These are phyloP conservation scores for Raphanus hybrid DNA, from an alignment of 441 rosid genomes.

Conservation along the genomic window DNA sequence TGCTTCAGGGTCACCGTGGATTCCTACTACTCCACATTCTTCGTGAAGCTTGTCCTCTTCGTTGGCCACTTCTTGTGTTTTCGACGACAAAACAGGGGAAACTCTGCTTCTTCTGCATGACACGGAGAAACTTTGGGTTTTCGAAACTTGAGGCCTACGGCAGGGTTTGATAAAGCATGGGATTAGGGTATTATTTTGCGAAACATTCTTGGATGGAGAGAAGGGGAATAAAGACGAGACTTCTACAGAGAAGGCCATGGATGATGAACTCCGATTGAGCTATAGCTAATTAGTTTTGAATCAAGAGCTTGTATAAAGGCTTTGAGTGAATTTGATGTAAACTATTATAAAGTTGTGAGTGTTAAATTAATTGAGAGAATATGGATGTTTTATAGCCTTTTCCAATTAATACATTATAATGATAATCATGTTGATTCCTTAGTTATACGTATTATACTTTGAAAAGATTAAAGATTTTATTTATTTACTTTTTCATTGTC, in stretches of 20 bases:
- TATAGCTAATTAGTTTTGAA: not conserved
- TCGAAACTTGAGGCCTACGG: not conserved
- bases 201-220: not conserved
- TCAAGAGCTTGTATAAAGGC: not conserved
- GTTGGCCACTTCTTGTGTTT: not conserved
- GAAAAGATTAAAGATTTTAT: too few species aligned
- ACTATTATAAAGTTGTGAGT: not conserved
- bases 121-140: not conserved
- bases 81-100: not conserved
- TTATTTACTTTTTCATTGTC: too few species aligned
- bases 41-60: not conserved
- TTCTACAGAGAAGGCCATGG: not conserved
- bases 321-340: not conserved
- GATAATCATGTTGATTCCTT: too few species aligned
- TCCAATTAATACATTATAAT: not conserved
- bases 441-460: too few species aligned
- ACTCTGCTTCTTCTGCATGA: conserved; percentile 4
- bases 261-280: not conserved
- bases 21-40: conserved; percentile 7
- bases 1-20: conserved; percentile 8
- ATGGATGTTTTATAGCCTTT: not conserved
- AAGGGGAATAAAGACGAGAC: not conserved
- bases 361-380: not conserved
- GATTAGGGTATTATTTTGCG: not conserved
- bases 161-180: not conserved